Evolutionary conservation across 805 yeast genomes (phyloP).

Genomic region (Pichia paraexigua): DNA sequence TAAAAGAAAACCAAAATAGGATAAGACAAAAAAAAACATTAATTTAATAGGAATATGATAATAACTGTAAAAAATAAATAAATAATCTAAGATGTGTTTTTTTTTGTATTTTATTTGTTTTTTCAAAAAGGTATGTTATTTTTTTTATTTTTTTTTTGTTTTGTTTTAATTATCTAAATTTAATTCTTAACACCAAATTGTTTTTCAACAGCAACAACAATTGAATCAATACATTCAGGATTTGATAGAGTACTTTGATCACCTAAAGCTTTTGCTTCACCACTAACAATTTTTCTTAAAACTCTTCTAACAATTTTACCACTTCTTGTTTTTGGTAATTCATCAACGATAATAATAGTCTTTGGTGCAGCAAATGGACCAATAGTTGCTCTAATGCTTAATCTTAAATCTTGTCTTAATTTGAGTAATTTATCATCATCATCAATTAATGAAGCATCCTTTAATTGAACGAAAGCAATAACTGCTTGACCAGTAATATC

Average conservation of each 20-base stretch:
- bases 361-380: constrained; percentile 97
- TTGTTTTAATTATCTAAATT: neutral
- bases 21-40: neutral
- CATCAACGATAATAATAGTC: constrained; percentile 68
- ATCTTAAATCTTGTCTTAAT: constrained; percentile 63
- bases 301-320: constrained; percentile 99
- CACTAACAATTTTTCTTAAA: constrained; percentile 83
- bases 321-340: constrained; percentile 95
- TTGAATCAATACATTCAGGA: constrained; percentile 72
- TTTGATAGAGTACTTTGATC: constrained; percentile 85
- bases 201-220: constrained; percentile 59
- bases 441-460: constrained; percentile 37
- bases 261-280: constrained; percentile 89
- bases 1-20: neutral
- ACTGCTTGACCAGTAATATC: constrained; percentile 98
- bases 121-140: too few species aligned
- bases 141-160: too few species aligned
- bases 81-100: neutral
- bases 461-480: constrained; percentile 86
- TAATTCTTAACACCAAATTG: constrained; percentile 32
- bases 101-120: too few species aligned
- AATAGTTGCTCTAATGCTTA: constrained; percentile 86
- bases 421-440: constrained; percentile 42
- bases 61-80: neutral
- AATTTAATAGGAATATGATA: neutral